Evolutionary conservation across 2,329 filamentous ascomycete genomes (phyloP), one percentile per base, ranked within the genome.

Genomic region (Shiraia sp.): DNA sequence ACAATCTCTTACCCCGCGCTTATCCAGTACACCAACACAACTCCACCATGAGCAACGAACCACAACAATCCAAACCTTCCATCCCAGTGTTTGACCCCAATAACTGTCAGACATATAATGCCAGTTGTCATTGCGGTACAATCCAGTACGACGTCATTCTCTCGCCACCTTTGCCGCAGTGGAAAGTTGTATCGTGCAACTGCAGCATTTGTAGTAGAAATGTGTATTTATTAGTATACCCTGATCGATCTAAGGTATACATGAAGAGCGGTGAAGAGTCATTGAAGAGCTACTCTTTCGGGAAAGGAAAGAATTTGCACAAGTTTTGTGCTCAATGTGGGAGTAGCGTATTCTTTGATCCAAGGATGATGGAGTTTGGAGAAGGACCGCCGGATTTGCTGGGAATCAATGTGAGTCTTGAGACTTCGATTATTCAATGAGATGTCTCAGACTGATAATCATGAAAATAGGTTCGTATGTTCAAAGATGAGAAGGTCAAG

Each of bases 111-210:
- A 75, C 72, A 1, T 79, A 81, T 59, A 61, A 73, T 32, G 76
- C 70, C 9, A 74, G 72, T 40, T 81, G 78, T 49, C 78, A 81
- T 57, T 81, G 79, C 60, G 78, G 77, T 31, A 72, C 72, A 38
- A 70, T 81, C 45, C 65, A 71, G 45, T 76, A 79, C 53, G 68
- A 70, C 10, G 66, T 79, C 19, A 73, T 69, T 14, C 68, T 81
- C 31, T 75, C 73, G 22, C 76, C 77, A 16, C 72, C 76, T 17
- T 66, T 80, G 19, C 66, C 72, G 3, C 63, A 75, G 49, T 67
- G 75, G 48, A 62, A 69, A 44, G 70, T 79, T 3, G 32, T 75
- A n/a, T 57, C 72, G 14, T 81, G 79, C 68, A 78, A 74, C 57
- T 81, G 79, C 57, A 79, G 76, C n/a, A 73, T 75, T 33, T 81